Conservation (phyloP, 306 rosid genomes). For the Hippophae gyantsensis region DNA sequence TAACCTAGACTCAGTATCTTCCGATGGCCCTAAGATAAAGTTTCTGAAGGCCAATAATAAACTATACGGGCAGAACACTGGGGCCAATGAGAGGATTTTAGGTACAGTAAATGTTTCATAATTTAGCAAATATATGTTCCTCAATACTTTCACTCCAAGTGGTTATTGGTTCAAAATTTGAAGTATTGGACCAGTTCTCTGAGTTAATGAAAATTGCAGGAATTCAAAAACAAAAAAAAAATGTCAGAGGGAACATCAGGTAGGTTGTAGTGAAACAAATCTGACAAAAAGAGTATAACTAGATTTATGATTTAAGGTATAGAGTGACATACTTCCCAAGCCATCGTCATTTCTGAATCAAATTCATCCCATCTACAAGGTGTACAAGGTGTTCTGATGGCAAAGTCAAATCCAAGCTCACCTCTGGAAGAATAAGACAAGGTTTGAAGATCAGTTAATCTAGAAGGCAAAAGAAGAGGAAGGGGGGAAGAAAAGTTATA, state of each 20-base stretch:
- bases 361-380: conserved; percentile 89
- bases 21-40: too few species aligned
- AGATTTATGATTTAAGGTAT: conserved; percentile 3
- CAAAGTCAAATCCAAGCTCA: conserved; percentile 70
- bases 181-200: too few species aligned
- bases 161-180: too few species aligned
- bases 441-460: conserved; percentile 5
- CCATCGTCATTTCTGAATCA: conserved; percentile 79
- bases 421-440: conserved; percentile 42
- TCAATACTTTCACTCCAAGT: too few species aligned
- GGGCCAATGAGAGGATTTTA: too few species aligned
- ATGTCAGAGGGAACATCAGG: not conserved
- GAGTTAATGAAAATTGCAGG: not conserved
- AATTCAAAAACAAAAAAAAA: not conserved
- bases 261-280: too few species aligned
- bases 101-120: too few species aligned
- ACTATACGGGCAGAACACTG: too few species aligned
- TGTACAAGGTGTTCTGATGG: conserved; percentile 81
- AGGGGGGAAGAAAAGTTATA: conserved; percentile 11
- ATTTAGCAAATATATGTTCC: too few species aligned
- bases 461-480: not conserved
- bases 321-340: conserved; percentile 80
- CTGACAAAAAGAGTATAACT: not conserved
- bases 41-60: too few species aligned
- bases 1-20: too few species aligned